phyloP scores from a whole-genome alignment of 495 filamentous ascomycete species.

The Hyaloscypha hepaticicola region DNA sequence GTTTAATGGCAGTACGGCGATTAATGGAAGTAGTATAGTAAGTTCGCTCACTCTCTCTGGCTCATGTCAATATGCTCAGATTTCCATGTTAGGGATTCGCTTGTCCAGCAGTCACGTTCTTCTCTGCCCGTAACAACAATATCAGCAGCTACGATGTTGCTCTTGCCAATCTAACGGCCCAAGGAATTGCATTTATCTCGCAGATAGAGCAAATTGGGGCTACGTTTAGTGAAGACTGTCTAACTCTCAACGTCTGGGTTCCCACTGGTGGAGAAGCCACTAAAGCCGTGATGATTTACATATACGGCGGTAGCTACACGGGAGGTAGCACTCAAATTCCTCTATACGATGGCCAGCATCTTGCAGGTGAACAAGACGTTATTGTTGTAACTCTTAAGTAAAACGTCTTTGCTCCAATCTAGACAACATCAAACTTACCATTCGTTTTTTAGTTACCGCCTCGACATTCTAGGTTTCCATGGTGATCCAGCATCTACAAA shows the following conservation, averaged over 20 bases:
- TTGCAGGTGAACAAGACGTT: slow-evolving; percentile 37
- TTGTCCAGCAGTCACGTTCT: not conserved
- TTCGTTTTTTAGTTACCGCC: too few species aligned
- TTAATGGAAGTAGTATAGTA: too few species aligned
- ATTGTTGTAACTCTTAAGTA: slow-evolving; percentile 61
- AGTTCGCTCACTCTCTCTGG: too few species aligned
- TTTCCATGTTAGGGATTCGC: not conserved
- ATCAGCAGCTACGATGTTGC: too few species aligned
- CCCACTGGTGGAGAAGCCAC: slow-evolving; percentile 33
- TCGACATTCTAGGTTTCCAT: too few species aligned
- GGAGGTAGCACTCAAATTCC: slow-evolving; percentile 37
- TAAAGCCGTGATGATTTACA: slow-evolving; percentile 43
- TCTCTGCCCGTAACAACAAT: not conserved
- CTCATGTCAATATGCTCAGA: too few species aligned
- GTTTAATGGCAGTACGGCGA: too few species aligned
- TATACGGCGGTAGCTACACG: slow-evolving; percentile 39
- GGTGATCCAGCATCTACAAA: too few species aligned
- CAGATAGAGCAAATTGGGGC: not conserved
- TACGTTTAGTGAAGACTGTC: slow-evolving; percentile 48
- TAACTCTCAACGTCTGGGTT: slow-evolving; percentile 51
- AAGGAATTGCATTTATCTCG: not conserved
- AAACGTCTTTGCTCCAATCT: too few species aligned
- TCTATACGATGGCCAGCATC: slow-evolving; percentile 39
- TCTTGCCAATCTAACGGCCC: not conserved
- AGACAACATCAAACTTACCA: too few species aligned